Evolutionary conservation across 2,329 filamentous ascomycete genomes (phyloP), one percentile per base, ranked within the genome.

Genomic region (Fusarium denticulatum): DNA sequence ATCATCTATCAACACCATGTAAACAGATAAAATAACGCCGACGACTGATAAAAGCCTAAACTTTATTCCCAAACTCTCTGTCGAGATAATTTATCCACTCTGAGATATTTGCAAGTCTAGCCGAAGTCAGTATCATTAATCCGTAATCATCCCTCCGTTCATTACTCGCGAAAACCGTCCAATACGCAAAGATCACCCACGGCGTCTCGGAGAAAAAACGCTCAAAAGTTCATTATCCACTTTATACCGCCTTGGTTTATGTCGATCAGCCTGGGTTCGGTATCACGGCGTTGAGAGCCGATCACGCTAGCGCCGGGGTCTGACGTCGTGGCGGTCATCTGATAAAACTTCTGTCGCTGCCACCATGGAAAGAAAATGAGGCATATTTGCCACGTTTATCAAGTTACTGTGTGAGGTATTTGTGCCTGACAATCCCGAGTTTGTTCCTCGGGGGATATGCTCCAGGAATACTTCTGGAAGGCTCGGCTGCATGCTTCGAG

Each of bases 191-290:
- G 36, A 28, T 47, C 11, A 34, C 32, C 13, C 32, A 39, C 20
- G 6, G 37, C 6, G 16, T 36, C 36, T 56, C 52, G 26, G 52
- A 37, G 34, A 28, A 45, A 32, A 47, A 11, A 28, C n/a, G 20
- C 26, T 26, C n/a, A 24, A 5, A 55, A 14, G 24, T 26, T 16
- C 39, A 30, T 28, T 49, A 26, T 34, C 66, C 64, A 69, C 65
- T 32, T 46, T 26, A 34, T 32, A 43, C 10, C 11, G 39, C 45
- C 52, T 52, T 47, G 14, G 50, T 45, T 42, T 26, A 60, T 52
- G 59, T 37, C 49, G 67, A 69, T 69, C 67, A 20, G 28, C 30
- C 65, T 59, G n/a, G 65, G 65, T 69, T 69, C 67, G 67, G 67
- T 69, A 57, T 69, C 65, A 64, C 66, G 67, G 67, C 42, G 43